phyloP scores from a whole-genome alignment of 2,329 filamentous ascomycete species.

The Ceratocystis eucalypticola region DNA sequence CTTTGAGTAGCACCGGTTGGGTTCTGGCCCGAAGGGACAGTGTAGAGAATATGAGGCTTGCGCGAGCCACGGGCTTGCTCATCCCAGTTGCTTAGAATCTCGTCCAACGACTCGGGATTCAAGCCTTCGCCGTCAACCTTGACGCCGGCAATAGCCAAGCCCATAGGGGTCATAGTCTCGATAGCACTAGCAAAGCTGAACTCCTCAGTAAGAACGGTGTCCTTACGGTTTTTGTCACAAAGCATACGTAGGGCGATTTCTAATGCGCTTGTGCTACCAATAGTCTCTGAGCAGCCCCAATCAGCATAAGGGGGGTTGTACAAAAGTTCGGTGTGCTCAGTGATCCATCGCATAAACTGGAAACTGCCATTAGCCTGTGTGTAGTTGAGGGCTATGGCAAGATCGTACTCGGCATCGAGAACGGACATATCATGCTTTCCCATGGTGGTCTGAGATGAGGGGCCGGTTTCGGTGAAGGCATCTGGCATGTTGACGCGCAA shows the following conservation, averaged over 20 bases:
- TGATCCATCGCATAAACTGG: slow-evolving; percentile 79
- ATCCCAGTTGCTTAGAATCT: slow-evolving; percentile 39
- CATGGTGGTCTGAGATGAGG: slow-evolving; percentile 45
- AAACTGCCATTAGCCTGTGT: slow-evolving; percentile 74
- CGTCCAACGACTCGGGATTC: slow-evolving; percentile 38
- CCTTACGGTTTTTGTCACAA: slow-evolving; percentile 51
- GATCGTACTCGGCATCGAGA: slow-evolving; percentile 42
- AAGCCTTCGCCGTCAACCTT: slow-evolving; percentile 42
- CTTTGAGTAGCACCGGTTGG: slow-evolving; percentile 78
- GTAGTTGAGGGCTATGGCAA: slow-evolving; percentile 86
- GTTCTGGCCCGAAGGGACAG: slow-evolving; percentile 68
- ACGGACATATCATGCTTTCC: slow-evolving; percentile 61
- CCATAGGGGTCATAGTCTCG: slow-evolving; percentile 43
- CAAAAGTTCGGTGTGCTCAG: slow-evolving; percentile 89
- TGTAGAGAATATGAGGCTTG: slow-evolving; percentile 45
- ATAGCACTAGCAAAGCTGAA: slow-evolving; percentile 73
- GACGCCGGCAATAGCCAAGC: slow-evolving; percentile 38
- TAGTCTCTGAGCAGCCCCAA: slow-evolving; percentile 72
- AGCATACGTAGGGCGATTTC: slow-evolving; percentile 79
- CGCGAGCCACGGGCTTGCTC: slow-evolving; percentile 30
- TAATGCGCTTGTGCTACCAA: slow-evolving; percentile 74
- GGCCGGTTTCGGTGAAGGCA: slow-evolving; percentile 57
- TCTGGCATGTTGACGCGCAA: slow-evolving; percentile 54
- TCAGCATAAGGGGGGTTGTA: slow-evolving; percentile 78
- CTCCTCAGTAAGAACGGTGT: slow-evolving; percentile 73